Conservation (phyloP, 2,329 filamentous ascomycete genomes). For the Cercospora citrullina region DNA sequence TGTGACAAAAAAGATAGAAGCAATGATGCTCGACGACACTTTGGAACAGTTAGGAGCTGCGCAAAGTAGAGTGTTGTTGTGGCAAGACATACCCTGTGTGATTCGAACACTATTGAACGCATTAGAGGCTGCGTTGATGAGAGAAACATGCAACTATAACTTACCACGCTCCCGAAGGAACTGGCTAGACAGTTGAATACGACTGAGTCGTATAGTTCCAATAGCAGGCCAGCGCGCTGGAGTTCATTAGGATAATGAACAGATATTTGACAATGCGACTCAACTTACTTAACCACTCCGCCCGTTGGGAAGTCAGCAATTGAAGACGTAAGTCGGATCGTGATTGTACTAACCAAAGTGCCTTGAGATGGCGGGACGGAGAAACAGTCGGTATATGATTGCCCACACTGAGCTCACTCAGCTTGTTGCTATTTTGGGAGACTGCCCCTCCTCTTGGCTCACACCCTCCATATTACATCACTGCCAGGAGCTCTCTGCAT, state of each 20-base stretch:
- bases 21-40: slow-evolving; percentile 15
- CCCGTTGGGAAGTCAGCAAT: not conserved
- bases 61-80: too few relatives aligned
- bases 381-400: not conserved
- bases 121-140: too few relatives aligned
- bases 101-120: slow-evolving; percentile 19
- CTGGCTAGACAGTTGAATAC: slow-evolving; percentile 20
- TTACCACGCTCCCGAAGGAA: slow-evolving; percentile 21
- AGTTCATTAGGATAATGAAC: not conserved
- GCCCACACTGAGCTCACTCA: not conserved
- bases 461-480: not conserved
- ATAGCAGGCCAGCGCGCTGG: slow-evolving; percentile 25
- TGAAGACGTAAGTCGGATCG: not conserved
- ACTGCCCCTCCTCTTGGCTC: not conserved
- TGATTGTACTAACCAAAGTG: slow-evolving; percentile 11
- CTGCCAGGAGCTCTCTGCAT: not conserved
- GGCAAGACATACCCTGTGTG: slow-evolving; percentile 16
- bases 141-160: too few relatives aligned
- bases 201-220: slow-evolving; percentile 13
- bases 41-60: too few relatives aligned
- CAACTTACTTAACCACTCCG: slow-evolving; percentile 15
- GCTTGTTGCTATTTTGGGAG: not conserved
- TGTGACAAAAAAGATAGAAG: not conserved
- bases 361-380: not conserved
- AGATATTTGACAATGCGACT: not conserved